Base-by-base conservation (phyloP, 2,329 filamentous ascomycete genomes). In the Davidsoniella neocaledoniae region DNA sequence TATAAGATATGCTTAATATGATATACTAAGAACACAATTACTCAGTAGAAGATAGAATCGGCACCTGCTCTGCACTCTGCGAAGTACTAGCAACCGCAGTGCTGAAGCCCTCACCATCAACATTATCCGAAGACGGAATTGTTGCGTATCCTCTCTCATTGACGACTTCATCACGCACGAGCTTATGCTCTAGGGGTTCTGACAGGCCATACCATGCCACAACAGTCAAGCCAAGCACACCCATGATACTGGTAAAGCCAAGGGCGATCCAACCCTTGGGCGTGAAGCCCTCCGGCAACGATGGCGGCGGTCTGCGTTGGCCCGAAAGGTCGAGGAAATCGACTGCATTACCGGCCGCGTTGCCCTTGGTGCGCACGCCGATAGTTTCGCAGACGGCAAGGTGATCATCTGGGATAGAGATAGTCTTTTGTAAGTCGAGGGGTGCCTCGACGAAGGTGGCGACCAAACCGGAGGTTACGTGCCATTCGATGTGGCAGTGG, bases 401-500 rank as follows among this genome's bases (percentile, higher is more conserved):
- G 54, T 79, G 76, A 48, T 74, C 63, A 12, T 69, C 56, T 0
- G 84, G 83, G 17, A 93, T 73, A 0, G 63, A 66, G 36, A 81
- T 56, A 0, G 63, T 66, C 53, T 73, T 62, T 58, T 87, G 83
- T 0, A 91, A 59, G 16, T 76, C 70, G 3, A 71, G 59, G 0
- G 79, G 79, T 0, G 75, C 73, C 61, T 82, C 79, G 54, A 83
- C 62, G 55, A 85, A 73, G 1, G 76, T 78, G 21, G 77, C 73
- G 3, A 77, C 67, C 2, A 86, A 68, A n/a, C 82, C 82, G 2
- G 76, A 77, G 1, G 72, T 65, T 51, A 84, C 68, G 59, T 86
- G 82, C 81, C 81, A 90, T 59, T 85, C 81, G 48, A 88, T 81
- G 60, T 90, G 84, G 63, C 83, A 88, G 63, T 87, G 83, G 66